A percentile compares a stretch with the other conserved stretches of the same genome.
Evolutionary conservation across 768 basidiomycete genomes (phyloP).

Genomic region (Gyrodon lividus): DNA sequence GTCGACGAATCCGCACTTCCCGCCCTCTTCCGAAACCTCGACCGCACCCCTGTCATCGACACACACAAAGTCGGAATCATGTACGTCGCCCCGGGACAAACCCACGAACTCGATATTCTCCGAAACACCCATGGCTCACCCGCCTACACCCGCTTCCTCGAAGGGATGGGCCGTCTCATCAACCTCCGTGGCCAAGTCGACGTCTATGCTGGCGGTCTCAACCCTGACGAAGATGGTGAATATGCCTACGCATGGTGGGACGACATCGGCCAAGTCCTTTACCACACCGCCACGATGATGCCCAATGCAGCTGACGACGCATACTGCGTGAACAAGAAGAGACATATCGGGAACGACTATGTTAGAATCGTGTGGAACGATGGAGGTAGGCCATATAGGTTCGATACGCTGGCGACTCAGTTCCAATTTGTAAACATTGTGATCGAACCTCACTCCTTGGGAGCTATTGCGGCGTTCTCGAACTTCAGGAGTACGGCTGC

Average conservation of each 20-base stretch:
- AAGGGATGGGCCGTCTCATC: constrained; percentile 85
- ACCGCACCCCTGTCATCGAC: constrained; percentile 91
- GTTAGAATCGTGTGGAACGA: constrained; percentile 99
- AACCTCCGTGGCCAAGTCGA: constrained; percentile 87
- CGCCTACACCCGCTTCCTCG: constrained; percentile 90
- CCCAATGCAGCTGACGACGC: constrained; percentile 71
- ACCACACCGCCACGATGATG: constrained; percentile 97
- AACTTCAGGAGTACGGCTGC: constrained; percentile 42
- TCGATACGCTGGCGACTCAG: constrained; percentile 88
- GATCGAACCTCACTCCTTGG: constrained; percentile 88
- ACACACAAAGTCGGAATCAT: constrained; percentile 95
- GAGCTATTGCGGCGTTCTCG: constrained; percentile 81
- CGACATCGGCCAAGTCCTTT: constrained; percentile 92
- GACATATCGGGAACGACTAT: constrained; percentile 95
- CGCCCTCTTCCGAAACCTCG: constrained; percentile 64
- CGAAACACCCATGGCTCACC: constrained; percentile 91
- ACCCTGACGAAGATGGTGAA: constrained; percentile 90
- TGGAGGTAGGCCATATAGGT: constrained; percentile 82
- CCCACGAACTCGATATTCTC: constrained; percentile 79
- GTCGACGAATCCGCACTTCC: constrained; percentile 56
- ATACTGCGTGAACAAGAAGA: constrained; percentile 81
- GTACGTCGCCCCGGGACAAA: constrained; percentile 93
- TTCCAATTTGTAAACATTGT: constrained; percentile 99
- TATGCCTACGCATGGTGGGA: constrained; percentile 99
- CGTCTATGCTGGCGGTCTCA: constrained; percentile 89